Evolutionary conservation across 1,284 basidiomycete species (phyloP).

Genomic region (Puccinia hordei): DNA sequence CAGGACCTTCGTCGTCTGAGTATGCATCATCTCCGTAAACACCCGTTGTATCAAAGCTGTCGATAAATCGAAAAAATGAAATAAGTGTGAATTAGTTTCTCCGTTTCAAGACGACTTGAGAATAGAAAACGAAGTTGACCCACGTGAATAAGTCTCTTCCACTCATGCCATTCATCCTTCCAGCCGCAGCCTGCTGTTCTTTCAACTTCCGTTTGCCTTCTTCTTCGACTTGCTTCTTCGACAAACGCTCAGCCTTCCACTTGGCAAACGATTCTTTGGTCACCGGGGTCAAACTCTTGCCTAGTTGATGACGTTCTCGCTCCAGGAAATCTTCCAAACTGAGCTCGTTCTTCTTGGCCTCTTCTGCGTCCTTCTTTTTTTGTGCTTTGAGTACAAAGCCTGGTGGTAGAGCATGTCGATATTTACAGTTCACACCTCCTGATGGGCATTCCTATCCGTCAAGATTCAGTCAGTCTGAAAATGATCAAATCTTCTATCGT

Average conservation of each 20-base stretch:
- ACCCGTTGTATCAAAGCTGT: slow-evolving; percentile 83
- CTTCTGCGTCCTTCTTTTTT: slow-evolving; percentile 63
- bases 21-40: slow-evolving; percentile 58
- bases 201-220: slow-evolving; percentile 83
- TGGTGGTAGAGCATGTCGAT: slow-evolving; percentile 90
- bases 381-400: slow-evolving; percentile 67
- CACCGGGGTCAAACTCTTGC: slow-evolving; percentile 89
- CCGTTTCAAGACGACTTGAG: too few relatives aligned
- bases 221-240: slow-evolving; percentile 85
- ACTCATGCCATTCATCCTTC: slow-evolving; percentile 90
- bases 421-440: slow-evolving; percentile 80
- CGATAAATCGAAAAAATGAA: background rate
- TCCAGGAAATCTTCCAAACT: slow-evolving; percentile 96
- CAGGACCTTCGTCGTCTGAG: slow-evolving; percentile 54
- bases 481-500: background rate
- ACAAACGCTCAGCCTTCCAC: slow-evolving; percentile 87
- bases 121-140: slow-evolving; percentile 34
- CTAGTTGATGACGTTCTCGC: slow-evolving; percentile 85
- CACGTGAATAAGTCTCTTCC: slow-evolving; percentile 83
- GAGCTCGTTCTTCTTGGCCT: slow-evolving; percentile 79
- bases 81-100: too few relatives aligned
- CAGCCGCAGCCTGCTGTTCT: slow-evolving; percentile 77
- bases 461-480: slow-evolving; percentile 17
- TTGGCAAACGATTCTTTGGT: slow-evolving; percentile 86
- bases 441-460: slow-evolving; percentile 67